Evolutionary conservation across 352 stramenopile genomes (phyloP).

Genomic region (Peronospora farinosa): DNA sequence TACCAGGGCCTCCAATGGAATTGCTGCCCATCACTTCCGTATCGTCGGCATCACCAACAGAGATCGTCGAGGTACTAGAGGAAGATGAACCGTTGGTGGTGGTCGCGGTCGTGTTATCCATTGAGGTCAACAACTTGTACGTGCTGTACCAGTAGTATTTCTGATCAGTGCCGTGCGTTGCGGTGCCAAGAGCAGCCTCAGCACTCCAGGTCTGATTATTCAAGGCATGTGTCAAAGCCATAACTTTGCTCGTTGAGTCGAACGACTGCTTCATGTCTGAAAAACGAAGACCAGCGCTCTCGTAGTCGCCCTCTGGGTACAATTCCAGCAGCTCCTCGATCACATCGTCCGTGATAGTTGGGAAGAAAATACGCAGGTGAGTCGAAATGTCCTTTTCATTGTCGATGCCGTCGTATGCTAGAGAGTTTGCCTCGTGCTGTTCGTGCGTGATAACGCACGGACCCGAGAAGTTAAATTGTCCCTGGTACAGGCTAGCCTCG

Average conservation of each 20-base stretch:
- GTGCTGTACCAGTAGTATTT: constrained; percentile 30
- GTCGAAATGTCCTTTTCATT: constrained; percentile 14
- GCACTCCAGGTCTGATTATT: constrained; percentile 28
- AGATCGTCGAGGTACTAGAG: constrained; percentile 5
- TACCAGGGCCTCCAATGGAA: constrained; percentile 2
- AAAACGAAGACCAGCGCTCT: constrained; percentile 22
- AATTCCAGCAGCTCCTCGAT: constrained; percentile 16
- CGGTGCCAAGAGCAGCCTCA: constrained; percentile 10
- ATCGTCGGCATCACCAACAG: constrained; percentile 2
- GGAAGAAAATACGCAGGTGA: constrained; percentile 26
- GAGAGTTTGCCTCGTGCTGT: constrained; percentile 15
- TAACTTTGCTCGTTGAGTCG: constrained; percentile 18
- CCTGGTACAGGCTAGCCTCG: constrained; percentile 26
- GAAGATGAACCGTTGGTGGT: constrained; percentile 1
- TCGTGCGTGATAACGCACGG: constrained; percentile 27
- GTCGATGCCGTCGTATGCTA: constrained; percentile 13
- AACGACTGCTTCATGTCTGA: constrained; percentile 26
- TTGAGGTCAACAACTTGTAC: constrained; percentile 11
- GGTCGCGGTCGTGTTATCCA: constrained; percentile 5
- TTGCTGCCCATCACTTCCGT: constrained; percentile 11
- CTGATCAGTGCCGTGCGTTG: constrained; percentile 19
- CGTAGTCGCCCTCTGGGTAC: constrained; percentile 20
- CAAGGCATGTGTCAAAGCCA: constrained; percentile 19
- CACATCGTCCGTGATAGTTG: constrained; percentile 19
- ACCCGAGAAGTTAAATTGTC: constrained; percentile 29